Evolutionary conservation across 306 rosid species (phyloP).

Genomic region (Castanea sativa): DNA sequence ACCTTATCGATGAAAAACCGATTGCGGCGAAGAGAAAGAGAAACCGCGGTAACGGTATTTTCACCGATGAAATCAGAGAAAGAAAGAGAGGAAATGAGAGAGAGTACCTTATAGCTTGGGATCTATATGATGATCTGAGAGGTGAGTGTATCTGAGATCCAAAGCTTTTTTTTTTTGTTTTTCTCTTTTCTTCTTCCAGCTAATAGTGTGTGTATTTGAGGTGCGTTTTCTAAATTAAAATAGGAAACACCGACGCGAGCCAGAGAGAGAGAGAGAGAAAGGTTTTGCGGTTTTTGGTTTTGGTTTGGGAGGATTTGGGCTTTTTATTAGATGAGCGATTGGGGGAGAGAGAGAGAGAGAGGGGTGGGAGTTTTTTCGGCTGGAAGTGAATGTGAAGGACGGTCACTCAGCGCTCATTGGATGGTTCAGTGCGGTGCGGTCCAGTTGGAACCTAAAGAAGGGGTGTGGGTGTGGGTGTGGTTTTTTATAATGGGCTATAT

Average conservation of each 20-base stretch:
- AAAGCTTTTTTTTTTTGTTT: neutral
- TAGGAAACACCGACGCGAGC: conserved; percentile 6
- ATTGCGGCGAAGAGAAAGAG: neutral
- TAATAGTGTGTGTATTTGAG: neutral
- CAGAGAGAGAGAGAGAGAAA: neutral
- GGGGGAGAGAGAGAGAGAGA: too few relatives aligned
- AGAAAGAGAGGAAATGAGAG: neutral
- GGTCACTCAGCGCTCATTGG: too few relatives aligned
- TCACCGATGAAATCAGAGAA: too few relatives aligned
- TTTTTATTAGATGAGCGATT: neutral
- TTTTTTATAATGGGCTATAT: neutral
- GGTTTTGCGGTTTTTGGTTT: neutral
- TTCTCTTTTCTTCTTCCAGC: neutral
- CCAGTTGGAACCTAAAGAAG: neutral
- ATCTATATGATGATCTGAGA: neutral
- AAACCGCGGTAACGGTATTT: neutral
- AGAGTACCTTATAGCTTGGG: neutral
- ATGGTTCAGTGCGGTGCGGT: neutral
- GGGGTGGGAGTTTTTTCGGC: too few relatives aligned
- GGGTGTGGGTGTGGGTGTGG: neutral
- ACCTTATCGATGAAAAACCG: neutral
- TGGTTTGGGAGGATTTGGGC: neutral
- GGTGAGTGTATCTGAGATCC: neutral
- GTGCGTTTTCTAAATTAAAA: neutral
- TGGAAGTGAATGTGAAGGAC: too few relatives aligned